Conservation (phyloP, 192 early-diverging fungal genomes). For the Podila horticola region DNA sequence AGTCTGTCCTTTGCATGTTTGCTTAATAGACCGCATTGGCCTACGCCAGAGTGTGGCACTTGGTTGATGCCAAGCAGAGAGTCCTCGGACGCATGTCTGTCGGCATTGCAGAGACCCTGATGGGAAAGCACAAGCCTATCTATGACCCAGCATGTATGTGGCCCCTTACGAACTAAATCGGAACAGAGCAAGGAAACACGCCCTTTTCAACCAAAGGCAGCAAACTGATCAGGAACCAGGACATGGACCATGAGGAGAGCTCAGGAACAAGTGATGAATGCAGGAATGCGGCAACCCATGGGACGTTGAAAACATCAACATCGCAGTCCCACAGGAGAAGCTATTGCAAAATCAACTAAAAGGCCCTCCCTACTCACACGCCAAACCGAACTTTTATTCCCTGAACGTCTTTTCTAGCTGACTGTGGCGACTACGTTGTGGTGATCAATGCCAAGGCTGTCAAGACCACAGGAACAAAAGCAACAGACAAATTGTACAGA, state of each 20-base stretch:
- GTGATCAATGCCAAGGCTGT: conserved; percentile 91
- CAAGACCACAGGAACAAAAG: conserved; percentile 84
- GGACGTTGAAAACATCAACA: too few relatives aligned
- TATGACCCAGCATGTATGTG: conserved; percentile 83
- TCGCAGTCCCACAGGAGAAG: too few relatives aligned
- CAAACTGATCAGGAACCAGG: background rate
- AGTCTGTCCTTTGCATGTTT: background rate
- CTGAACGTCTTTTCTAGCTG: conserved; percentile 60
- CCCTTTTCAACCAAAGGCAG: too few relatives aligned
- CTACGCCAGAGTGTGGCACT: conserved; percentile 91
- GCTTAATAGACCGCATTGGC: conserved; percentile 76
- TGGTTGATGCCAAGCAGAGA: conserved; percentile 89
- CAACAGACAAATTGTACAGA: conserved; percentile 85
- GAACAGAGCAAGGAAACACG: too few relatives aligned
- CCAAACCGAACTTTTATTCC: background rate
- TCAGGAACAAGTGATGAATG: too few relatives aligned
- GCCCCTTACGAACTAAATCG: background rate
- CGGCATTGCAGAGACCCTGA: conserved; percentile 87
- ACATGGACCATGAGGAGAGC: too few relatives aligned
- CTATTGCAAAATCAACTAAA: too few relatives aligned
- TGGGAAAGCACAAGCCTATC: conserved; percentile 97
- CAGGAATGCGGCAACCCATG: too few relatives aligned
- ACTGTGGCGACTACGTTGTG: conserved; percentile 97
- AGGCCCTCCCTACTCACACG: background rate
- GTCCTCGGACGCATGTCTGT: conserved; percentile 89